Base-by-base conservation (phyloP, 1,139 yeast species). In the Candida glucosophila region DNA sequence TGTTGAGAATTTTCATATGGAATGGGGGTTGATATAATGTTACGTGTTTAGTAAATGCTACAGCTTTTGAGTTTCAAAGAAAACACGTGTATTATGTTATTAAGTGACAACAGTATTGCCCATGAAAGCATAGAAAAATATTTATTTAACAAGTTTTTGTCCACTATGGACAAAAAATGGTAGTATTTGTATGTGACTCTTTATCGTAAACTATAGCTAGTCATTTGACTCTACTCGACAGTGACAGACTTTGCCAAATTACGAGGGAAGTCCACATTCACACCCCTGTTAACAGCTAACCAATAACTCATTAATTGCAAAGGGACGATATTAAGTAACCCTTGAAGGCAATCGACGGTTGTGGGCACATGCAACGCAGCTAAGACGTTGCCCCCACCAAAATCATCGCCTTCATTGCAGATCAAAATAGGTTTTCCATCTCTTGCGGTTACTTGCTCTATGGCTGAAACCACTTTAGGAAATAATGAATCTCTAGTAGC, bases 171-270 rank as follows among this genome's bases (percentile, higher is more conserved):
- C n/a, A n/a, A n/a, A n/a, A n/a, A n/a, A n/a, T n/a, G n/a, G n/a
- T n/a, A n/a, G n/a, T n/a, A n/a, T n/a, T n/a, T n/a, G n/a, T n/a
- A n/a, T n/a, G n/a, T n/a, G n/a, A n/a, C n/a, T n/a, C n/a, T n/a
- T n/a, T n/a, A n/a, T n/a, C n/a, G n/a, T n/a, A n/a, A n/a, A n/a
- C n/a, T n/a, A n/a, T n/a, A n/a, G n/a, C n/a, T n/a, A n/a, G n/a
- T n/a, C n/a, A n/a, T n/a, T n/a, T n/a, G n/a, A n/a, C n/a, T n/a
- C 23, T 67, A 81, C 63, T 79, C 97, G 37, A 92, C 98, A 28
- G 99, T 92, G 32, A 92, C 98, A 24, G 95, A 79, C 67, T 92
- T 92, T 38, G 99, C 99, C 63, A 92, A 73, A 64, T 92, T 92
- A 62, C 98, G 79, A 42, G 99, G 99, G 75, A 90, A 90, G 56